These are phyloP conservation scores for Diddensiella transvaalensis DNA, from an alignment of 805 yeast genomes.

Conservation along the genomic window DNA sequence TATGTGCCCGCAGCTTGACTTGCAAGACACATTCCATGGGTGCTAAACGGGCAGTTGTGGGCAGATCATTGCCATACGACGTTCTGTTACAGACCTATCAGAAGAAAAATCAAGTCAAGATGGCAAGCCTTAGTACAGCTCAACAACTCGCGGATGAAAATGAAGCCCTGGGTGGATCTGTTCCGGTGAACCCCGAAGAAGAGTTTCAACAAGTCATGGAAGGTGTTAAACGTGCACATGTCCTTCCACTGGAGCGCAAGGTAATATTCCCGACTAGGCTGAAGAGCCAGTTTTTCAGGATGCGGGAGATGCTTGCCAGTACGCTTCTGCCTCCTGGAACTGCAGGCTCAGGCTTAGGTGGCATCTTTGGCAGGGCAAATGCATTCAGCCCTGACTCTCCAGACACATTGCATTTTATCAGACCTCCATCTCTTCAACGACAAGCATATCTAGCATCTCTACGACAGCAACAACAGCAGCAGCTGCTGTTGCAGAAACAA, in stretches of 20 bases:
- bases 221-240: conserved; percentile 61
- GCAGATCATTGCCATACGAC: conserved; percentile 91
- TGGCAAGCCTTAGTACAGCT: conserved; percentile 48
- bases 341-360: conserved; percentile 62
- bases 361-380: conserved; percentile 75
- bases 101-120: conserved; percentile 84
- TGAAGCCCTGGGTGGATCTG: conserved; percentile 29
- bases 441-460: conserved; percentile 17
- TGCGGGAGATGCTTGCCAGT: conserved; percentile 92
- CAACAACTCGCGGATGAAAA: conserved; percentile 36
- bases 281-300: conserved; percentile 71
- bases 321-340: conserved; percentile 52
- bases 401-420: conserved; percentile 41
- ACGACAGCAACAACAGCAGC: conserved; percentile 18
- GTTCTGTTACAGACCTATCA: conserved; percentile 83
- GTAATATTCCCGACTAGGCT: conserved; percentile 65
- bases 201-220: conserved; percentile 89
- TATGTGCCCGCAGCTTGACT: conserved; percentile 91
- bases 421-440: conserved; percentile 35
- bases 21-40: conserved; percentile 99
- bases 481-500: conserved; percentile 13
- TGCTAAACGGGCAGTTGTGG: conserved; percentile 91
- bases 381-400: conserved; percentile 70
- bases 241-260: conserved; percentile 68
- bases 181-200: conserved; percentile 75